Evolutionary conservation across 75 land plant species (phyloP).

Genomic region (Adiantum capillusveneris): DNA sequence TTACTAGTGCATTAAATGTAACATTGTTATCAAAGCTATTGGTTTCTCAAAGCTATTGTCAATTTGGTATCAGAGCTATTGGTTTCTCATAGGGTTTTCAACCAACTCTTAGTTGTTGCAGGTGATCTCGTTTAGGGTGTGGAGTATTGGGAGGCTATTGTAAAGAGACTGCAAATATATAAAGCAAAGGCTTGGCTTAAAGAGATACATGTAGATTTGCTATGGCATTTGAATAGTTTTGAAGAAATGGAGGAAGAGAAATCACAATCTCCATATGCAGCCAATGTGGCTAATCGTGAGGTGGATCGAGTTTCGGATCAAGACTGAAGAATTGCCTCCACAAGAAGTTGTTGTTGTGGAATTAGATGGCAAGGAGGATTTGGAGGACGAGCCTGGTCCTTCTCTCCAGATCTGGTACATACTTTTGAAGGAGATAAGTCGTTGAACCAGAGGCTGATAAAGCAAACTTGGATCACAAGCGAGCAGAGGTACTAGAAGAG

Average conservation of each 20-base stretch:
- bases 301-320: slow-evolving; percentile 7
- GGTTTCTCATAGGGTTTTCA: too few relatives aligned
- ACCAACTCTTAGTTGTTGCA: too few relatives aligned
- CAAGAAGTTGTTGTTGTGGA: slow-evolving; percentile 48
- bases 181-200: slow-evolving; percentile 88
- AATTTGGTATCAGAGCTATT: too few relatives aligned
- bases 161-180: slow-evolving; percentile 82
- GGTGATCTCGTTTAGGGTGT: too few relatives aligned
- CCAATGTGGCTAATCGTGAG: slow-evolving; percentile 24
- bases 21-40: too few relatives aligned
- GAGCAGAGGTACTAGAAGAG: slow-evolving; percentile 63
- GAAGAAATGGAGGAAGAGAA: slow-evolving; percentile 42
- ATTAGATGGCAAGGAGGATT: slow-evolving; percentile 30
- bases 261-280: slow-evolving; percentile 12
- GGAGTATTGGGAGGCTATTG: slow-evolving; percentile 94
- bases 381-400: slow-evolving; percentile 77
- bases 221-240: slow-evolving; percentile 66
- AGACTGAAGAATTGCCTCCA: slow-evolving; percentile 29
- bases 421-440: slow-evolving; percentile 71
- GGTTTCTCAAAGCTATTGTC: too few relatives aligned
- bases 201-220: slow-evolving; percentile 71
- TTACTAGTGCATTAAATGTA: too few relatives aligned
- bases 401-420: slow-evolving; percentile 76
- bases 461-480: slow-evolving; percentile 67
- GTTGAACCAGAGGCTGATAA: slow-evolving; percentile 90